Conservation (phyloP, 2,329 filamentous ascomycete genomes). For the Dothideomycetidae sp. region DNA sequence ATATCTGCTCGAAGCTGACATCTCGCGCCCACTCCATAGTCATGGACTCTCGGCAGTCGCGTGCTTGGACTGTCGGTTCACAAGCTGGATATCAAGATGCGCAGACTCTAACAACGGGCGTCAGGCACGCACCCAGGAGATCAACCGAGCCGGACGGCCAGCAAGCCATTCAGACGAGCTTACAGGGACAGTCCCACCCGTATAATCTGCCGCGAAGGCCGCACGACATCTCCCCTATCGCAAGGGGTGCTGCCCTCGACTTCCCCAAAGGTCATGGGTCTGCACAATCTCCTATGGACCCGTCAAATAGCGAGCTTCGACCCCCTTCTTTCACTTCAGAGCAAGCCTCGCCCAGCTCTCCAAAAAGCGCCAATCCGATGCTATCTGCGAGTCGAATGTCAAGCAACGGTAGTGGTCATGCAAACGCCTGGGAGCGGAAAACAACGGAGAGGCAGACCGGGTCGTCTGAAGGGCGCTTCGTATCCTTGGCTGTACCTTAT, state of each 20-base stretch:
- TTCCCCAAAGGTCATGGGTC: neutral
- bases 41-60: neutral
- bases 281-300: too few relatives aligned
- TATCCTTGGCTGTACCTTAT: constrained; percentile 12
- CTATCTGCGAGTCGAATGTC: constrained; percentile 2
- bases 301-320: neutral
- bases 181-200: neutral
- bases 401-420: constrained; percentile 1
- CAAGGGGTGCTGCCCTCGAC: neutral
- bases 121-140: neutral
- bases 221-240: neutral
- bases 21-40: neutral
- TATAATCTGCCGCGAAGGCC: neutral
- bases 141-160: neutral
- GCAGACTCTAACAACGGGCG: neutral
- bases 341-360: constrained; percentile 5
- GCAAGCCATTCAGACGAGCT: too few relatives aligned
- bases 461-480: neutral
- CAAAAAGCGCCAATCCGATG: constrained; percentile 3
- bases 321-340: constrained; percentile 2
- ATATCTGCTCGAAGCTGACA: neutral
- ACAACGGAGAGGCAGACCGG: neutral
- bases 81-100: neutral
- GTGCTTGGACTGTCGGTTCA: neutral
- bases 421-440: constrained; percentile 3